Evolutionary conservation across 2,329 filamentous ascomycete genomes (phyloP).

Genomic region (Fusarium illudens): DNA sequence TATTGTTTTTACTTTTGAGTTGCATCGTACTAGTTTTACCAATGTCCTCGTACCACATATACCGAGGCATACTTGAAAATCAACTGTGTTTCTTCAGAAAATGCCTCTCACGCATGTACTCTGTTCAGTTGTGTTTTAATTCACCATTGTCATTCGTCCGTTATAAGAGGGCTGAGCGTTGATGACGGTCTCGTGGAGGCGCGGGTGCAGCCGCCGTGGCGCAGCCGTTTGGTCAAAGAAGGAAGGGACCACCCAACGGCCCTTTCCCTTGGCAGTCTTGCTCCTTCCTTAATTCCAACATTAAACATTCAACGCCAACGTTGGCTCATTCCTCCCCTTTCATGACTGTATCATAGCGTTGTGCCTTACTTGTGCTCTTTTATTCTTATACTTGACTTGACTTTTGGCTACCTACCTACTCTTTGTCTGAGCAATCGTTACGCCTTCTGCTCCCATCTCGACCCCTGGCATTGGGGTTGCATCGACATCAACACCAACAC

Average conservation of each 20-base stretch:
- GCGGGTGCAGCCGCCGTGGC: constrained; percentile 30
- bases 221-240: constrained; percentile 5
- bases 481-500: neutral
- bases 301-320: neutral
- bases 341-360: neutral
- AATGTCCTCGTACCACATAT: neutral
- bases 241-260: neutral
- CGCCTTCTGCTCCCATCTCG: neutral
- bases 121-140: neutral
- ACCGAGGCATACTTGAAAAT: neutral
- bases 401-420: neutral
- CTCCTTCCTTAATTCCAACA: neutral
- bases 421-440: neutral
- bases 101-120: neutral
- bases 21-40: neutral
- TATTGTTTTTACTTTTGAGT: neutral
- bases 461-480: neutral
- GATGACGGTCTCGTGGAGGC: constrained; percentile 10
- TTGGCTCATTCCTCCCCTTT: neutral
- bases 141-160: neutral
- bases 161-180: constrained; percentile 8
- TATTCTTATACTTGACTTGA: neutral
- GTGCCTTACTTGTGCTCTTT: neutral
- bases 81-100: neutral
- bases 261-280: neutral